Evolutionary conservation across 345 rosid species (phyloP).

Genomic region (Eucalyptus regnans): DNA sequence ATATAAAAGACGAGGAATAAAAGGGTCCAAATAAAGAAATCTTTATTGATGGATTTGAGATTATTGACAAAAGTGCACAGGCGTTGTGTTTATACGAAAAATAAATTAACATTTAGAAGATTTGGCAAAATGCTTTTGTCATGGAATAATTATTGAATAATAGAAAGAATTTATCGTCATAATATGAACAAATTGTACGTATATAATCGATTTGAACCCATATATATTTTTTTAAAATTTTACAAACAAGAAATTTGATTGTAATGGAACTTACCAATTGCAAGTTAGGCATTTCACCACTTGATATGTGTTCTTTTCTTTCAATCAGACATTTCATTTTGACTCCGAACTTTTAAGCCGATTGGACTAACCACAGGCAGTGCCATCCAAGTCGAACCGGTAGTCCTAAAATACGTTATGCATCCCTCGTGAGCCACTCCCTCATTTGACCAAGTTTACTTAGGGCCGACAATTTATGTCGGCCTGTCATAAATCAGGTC

Average conservation of each 20-base stretch:
- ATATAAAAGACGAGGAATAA: not conserved
- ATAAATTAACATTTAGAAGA: too few species aligned
- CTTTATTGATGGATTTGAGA: too few species aligned
- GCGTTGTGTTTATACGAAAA: not conserved
- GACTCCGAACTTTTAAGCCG: not conserved
- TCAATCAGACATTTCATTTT: not conserved
- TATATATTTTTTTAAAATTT: too few species aligned
- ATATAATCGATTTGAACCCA: too few species aligned
- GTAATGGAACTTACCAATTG: not conserved
- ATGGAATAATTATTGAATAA: too few species aligned
- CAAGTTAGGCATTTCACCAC: not conserved
- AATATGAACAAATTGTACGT: too few species aligned
- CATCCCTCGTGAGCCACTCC: not conserved
- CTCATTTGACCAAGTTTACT: not conserved
- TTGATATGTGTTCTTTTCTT: not conserved
- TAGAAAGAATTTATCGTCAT: not conserved
- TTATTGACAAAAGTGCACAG: not conserved
- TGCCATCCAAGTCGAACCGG: not conserved
- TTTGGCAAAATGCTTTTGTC: too few species aligned
- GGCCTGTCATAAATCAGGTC: not conserved
- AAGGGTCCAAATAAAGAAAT: not conserved
- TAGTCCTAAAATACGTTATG: not conserved
- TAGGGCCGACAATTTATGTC: not conserved
- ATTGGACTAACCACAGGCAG: not conserved
- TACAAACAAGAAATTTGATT: not conserved